These are phyloP conservation scores for Orbilia oligospora DNA, from an alignment of 2,329 filamentous ascomycete species.

Conservation along the genomic window DNA sequence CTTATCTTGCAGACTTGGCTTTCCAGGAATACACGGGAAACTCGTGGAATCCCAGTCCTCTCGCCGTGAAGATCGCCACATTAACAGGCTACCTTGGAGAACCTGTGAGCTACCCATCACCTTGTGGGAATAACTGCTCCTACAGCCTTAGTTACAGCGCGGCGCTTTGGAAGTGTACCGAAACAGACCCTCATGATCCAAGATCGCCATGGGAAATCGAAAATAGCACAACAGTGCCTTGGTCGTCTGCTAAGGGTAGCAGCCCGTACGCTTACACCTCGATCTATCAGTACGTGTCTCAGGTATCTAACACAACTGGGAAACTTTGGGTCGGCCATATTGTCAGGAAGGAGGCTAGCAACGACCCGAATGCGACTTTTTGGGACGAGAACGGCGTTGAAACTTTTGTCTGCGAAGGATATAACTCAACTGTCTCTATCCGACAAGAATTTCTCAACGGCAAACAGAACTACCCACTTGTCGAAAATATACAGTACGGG, in stretches of 20 bases:
- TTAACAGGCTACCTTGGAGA: slow-evolving; percentile 43
- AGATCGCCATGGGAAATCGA: slow-evolving; percentile 41
- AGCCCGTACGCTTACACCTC: slow-evolving; percentile 33
- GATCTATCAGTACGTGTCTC: slow-evolving; percentile 13
- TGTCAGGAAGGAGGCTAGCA: slow-evolving; percentile 1
- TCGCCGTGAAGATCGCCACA: slow-evolving; percentile 42
- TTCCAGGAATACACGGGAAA: slow-evolving; percentile 43
- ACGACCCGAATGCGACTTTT: slow-evolving; percentile 4
- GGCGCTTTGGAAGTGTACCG: slow-evolving; percentile 42
- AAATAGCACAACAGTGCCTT: slow-evolving; percentile 29
- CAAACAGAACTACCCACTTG: slow-evolving; percentile 5
- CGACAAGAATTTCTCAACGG: slow-evolving; percentile 34
- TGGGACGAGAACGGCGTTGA: slow-evolving; percentile 35
- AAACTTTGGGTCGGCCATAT: slow-evolving; percentile 49
- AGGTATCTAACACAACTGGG: slow-evolving; percentile 8
- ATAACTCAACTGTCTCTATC: slow-evolving; percentile 34
- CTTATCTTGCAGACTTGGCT: slow-evolving; percentile 35
- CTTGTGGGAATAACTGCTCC: slow-evolving; percentile 57
- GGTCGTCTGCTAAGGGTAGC: slow-evolving; percentile 15
- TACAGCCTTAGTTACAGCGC: slow-evolving; percentile 45
- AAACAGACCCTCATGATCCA: slow-evolving; percentile 29
- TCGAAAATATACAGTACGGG: slow-evolving; percentile 37
- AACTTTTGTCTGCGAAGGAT: slow-evolving; percentile 45
- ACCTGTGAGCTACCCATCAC: slow-evolving; percentile 36
- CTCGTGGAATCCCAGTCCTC: slow-evolving; percentile 22